Evolutionary conservation across 2,329 filamentous ascomycete genomes (phyloP).

Genomic region (Volutella citrinella): DNA sequence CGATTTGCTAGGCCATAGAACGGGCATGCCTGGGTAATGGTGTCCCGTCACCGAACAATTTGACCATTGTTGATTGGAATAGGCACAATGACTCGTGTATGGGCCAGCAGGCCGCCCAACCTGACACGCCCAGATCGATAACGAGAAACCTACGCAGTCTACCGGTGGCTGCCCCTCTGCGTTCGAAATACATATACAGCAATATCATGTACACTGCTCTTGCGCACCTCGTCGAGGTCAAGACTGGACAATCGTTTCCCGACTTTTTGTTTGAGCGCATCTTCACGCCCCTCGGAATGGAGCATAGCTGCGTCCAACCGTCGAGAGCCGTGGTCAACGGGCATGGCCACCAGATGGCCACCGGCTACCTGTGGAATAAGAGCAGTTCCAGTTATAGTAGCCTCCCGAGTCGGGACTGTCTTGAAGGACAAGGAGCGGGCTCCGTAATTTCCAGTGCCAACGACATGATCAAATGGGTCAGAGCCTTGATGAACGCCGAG

Average conservation of each 20-base stretch:
- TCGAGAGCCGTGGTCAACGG: too few species aligned
- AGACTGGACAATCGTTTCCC: slow-evolving; percentile 13
- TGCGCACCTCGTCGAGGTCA: slow-evolving; percentile 21
- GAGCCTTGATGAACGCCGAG: slow-evolving; percentile 22
- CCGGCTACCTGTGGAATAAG: too few species aligned
- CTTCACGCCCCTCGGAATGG: slow-evolving; percentile 25
- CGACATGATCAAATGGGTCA: slow-evolving; percentile 28
- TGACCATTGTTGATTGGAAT: background rate
- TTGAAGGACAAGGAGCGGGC: slow-evolving; percentile 29
- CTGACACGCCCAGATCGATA: slow-evolving; percentile 21
- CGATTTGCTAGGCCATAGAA: slow-evolving; percentile 24
- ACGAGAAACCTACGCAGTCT: slow-evolving; percentile 27
- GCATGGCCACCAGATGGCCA: too few species aligned
- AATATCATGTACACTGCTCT: slow-evolving; percentile 29
- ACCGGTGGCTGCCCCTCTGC: slow-evolving; percentile 16
- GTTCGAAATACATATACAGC: slow-evolving; percentile 22
- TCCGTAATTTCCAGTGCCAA: slow-evolving; percentile 26
- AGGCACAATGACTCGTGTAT: slow-evolving; percentile 25
- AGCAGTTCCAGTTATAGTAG: background rate
- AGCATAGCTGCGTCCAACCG: too few species aligned
- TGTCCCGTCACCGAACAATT: background rate
- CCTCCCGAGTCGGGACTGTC: slow-evolving; percentile 10
- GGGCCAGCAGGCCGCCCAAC: slow-evolving; percentile 9
- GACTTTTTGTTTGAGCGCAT: slow-evolving; percentile 21
- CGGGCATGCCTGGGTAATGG: slow-evolving; percentile 21